phyloP scores from a whole-genome alignment of 2,329 filamentous ascomycete genomes.

The Lasiodiplodia theobromae region DNA sequence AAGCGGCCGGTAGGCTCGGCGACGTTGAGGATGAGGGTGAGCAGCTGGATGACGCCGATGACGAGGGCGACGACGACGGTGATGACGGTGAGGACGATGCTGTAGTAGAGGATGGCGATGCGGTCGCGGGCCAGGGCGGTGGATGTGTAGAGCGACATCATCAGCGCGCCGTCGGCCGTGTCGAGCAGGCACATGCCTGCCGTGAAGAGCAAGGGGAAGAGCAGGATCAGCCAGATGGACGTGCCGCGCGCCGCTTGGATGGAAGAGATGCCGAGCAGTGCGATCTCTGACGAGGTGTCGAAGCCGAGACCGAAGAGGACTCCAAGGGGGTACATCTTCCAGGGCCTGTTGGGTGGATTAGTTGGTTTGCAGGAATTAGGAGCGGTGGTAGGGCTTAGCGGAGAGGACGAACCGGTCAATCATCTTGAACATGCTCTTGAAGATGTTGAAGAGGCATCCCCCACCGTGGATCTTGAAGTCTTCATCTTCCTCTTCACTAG shows the following conservation, averaged over 20 bases:
- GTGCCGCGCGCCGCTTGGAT: slow-evolving; percentile 87
- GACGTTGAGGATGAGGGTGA: slow-evolving; percentile 80
- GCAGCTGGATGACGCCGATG: slow-evolving; percentile 84
- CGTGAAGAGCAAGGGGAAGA: slow-evolving; percentile 91
- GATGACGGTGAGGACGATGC: slow-evolving; percentile 81
- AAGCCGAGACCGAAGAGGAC: slow-evolving; percentile 89
- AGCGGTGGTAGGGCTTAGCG: neutral
- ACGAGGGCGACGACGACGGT: slow-evolving; percentile 85
- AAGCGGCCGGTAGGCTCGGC: slow-evolving; percentile 77
- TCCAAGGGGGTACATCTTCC: slow-evolving; percentile 96
- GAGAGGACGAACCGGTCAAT: slow-evolving; percentile 57
- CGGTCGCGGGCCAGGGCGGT: slow-evolving; percentile 78
- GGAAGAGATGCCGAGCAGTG: slow-evolving; percentile 86
- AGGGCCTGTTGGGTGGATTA: slow-evolving; percentile 59
- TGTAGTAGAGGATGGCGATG: slow-evolving; percentile 94
- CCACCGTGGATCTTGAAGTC: slow-evolving; percentile 75
- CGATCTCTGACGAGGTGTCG: slow-evolving; percentile 94
- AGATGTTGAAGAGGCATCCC: slow-evolving; percentile 74
- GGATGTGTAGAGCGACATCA: slow-evolving; percentile 92
- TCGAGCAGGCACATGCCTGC: slow-evolving; percentile 96
- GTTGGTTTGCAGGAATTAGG: neutral
- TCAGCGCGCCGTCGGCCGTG: slow-evolving; percentile 89
- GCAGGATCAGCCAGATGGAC: slow-evolving; percentile 89
- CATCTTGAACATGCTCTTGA: slow-evolving; percentile 78
- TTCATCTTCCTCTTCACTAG: slow-evolving; percentile 51